These are phyloP conservation scores for Xylariaceae sp. DNA, from an alignment of 2,329 filamentous ascomycete species.

Conservation along the genomic window DNA sequence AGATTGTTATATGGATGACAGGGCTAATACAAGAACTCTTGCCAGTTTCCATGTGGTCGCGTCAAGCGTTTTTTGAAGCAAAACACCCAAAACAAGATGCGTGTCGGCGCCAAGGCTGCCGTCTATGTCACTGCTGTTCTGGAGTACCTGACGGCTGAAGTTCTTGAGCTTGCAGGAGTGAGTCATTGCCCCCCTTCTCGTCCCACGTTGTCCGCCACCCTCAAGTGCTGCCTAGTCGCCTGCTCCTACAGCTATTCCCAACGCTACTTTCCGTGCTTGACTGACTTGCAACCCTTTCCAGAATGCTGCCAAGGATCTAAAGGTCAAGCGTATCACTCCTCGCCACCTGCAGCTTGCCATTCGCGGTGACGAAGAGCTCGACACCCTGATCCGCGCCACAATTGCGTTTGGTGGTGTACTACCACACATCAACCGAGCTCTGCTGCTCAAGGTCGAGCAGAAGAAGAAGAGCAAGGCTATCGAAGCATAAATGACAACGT, in stretches of 20 bases:
- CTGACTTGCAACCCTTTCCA: slow-evolving; percentile 29
- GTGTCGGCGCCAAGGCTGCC: slow-evolving; percentile 95
- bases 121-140: slow-evolving; percentile 98
- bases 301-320: slow-evolving; percentile 98
- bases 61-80: slow-evolving; percentile 99
- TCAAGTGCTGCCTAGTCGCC: neutral
- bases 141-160: slow-evolving; percentile 96
- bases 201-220: slow-evolving; percentile 3
- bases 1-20: neutral
- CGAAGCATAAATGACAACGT: slow-evolving; percentile 39
- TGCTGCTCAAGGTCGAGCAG: slow-evolving; percentile 93
- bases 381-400: slow-evolving; percentile 94
- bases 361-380: slow-evolving; percentile 95
- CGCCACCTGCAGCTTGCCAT: slow-evolving; percentile 97
- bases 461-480: slow-evolving; percentile 77
- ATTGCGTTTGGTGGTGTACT: slow-evolving; percentile 98
- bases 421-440: slow-evolving; percentile 96
- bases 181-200: slow-evolving; percentile 32
- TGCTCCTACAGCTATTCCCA: too few relatives aligned
- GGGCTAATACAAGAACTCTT: slow-evolving; percentile 12
- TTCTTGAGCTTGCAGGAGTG: slow-evolving; percentile 91
- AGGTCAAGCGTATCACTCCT: slow-evolving; percentile 99
- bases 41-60: slow-evolving; percentile 95
- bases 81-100: slow-evolving; percentile 99
- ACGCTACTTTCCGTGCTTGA: slow-evolving; percentile 1